These are phyloP conservation scores for Fragaria ananassa DNA, from an alignment of 306 rosid genomes.

Conservation along the genomic window DNA sequence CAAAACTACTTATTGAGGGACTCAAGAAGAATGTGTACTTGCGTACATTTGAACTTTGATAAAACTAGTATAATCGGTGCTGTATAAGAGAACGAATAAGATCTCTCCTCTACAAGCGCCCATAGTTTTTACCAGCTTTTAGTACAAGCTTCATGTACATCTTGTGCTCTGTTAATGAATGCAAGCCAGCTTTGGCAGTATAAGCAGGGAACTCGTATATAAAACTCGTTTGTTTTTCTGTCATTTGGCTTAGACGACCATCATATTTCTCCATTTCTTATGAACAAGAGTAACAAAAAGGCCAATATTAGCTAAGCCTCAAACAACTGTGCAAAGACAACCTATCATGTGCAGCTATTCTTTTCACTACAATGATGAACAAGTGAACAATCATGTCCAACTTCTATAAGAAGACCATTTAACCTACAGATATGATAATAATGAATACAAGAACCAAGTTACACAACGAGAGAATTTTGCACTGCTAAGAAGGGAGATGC, in stretches of 20 bases:
- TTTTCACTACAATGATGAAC: not conserved
- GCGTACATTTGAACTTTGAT: not conserved
- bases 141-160: not conserved
- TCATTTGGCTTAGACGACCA: not conserved
- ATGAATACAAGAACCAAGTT: not conserved
- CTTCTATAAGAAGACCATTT: not conserved
- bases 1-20: constrained; percentile 50
- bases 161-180: not conserved
- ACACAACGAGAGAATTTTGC: not conserved
- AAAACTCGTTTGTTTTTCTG: not conserved
- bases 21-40: no score
- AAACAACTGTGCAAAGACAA: not conserved
- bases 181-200: not conserved
- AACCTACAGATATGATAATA: not conserved
- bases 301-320: not conserved
- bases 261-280: no score
- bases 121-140: not conserved
- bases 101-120: not conserved
- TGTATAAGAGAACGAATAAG: not conserved
- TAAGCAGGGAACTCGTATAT: not conserved
- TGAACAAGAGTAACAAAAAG: not conserved
- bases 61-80: not conserved
- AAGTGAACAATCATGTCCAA: not conserved
- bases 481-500: not conserved
- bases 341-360: not conserved